A percentile compares a stretch with the other conserved stretches of the same genome.
Conservation (phyloP, 2,329 filamentous ascomycete species). For the Ophiocordyceps australis region DNA sequence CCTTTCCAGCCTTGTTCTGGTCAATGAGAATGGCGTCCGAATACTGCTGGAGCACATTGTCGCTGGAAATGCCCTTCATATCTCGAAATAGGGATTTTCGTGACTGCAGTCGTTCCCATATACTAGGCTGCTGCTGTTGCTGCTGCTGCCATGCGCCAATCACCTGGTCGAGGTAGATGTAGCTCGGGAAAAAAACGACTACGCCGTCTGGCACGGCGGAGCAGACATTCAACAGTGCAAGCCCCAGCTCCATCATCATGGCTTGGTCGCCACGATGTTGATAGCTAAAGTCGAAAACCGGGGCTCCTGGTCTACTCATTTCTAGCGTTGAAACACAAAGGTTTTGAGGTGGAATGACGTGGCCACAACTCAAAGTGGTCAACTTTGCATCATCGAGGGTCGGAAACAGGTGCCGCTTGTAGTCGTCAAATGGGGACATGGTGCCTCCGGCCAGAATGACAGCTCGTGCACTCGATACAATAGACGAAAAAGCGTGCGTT, state of each 20-base stretch:
- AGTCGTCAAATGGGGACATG: slow-evolving; percentile 94
- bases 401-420: slow-evolving; percentile 70
- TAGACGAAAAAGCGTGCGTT: slow-evolving; percentile 75
- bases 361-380: slow-evolving; percentile 75
- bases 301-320: slow-evolving; percentile 19
- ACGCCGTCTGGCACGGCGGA: slow-evolving; percentile 69
- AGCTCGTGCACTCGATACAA: slow-evolving; percentile 68
- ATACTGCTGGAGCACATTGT: slow-evolving; percentile 60
- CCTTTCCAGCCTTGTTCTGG: slow-evolving; percentile 16
- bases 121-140: slow-evolving; percentile 11
- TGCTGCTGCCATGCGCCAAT: slow-evolving; percentile 38
- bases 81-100: slow-evolving; percentile 48
- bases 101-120: slow-evolving; percentile 39
- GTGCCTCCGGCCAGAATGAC: slow-evolving; percentile 88
- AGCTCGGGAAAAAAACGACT: slow-evolving; percentile 91
- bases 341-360: slow-evolving; percentile 74
- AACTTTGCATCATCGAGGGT: slow-evolving; percentile 46
- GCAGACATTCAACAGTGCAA: slow-evolving; percentile 53
- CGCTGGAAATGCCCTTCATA: slow-evolving; percentile 33
- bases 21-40: slow-evolving; percentile 46
- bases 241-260: slow-evolving; percentile 59
- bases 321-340: slow-evolving; percentile 61
- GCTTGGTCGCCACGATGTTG: slow-evolving; percentile 49
- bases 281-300: slow-evolving; percentile 72
- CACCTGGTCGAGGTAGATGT: slow-evolving; percentile 71